Evolutionary conservation across 2,329 filamentous ascomycete species (phyloP).

Genomic region (Ophiostoma quercus): DNA sequence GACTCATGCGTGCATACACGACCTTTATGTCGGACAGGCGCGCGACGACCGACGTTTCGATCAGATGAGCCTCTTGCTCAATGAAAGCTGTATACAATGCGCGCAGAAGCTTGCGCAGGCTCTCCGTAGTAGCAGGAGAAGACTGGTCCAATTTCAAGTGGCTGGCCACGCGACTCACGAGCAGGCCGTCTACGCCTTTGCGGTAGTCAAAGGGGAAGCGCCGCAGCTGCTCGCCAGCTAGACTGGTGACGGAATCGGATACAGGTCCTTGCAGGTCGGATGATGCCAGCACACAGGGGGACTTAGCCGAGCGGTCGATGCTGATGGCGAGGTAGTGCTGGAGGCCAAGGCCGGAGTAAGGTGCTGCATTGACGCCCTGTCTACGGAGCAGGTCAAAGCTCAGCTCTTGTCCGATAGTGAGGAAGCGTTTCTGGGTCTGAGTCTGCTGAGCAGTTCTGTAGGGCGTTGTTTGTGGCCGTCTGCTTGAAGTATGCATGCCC

Average conservation of each 20-base stretch:
- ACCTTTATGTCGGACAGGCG: constrained; percentile 27
- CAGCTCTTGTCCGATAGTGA: constrained; percentile 52
- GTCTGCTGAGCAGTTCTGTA: constrained; percentile 28
- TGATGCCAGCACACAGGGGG: constrained; percentile 60
- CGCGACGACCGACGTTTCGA: constrained; percentile 38
- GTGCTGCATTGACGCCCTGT: constrained; percentile 42
- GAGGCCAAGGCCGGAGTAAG: constrained; percentile 33
- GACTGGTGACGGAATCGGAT: background rate
- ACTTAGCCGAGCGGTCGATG: constrained; percentile 57
- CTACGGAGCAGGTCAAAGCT: constrained; percentile 52
- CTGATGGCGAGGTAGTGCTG: constrained; percentile 56
- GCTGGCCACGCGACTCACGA: constrained; percentile 39
- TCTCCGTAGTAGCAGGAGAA: constrained; percentile 36
- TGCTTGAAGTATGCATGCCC: constrained; percentile 43
- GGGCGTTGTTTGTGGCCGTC: background rate
- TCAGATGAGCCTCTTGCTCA: constrained; percentile 43
- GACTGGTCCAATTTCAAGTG: constrained; percentile 47
- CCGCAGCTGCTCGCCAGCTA: constrained; percentile 28
- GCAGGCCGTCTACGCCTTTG: constrained; percentile 41
- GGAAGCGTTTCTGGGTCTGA: constrained; percentile 39
- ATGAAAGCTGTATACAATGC: constrained; percentile 49
- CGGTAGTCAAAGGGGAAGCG: constrained; percentile 60
- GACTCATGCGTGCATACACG: constrained; percentile 41
- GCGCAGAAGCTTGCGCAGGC: constrained; percentile 46
- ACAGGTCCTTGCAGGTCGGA: constrained; percentile 31